Percentiles rank a stretch among this genome's conserved stretches.
Evolutionary conservation across 768 basidiomycete genomes (phyloP).

Genomic region (Podaxis rugospora): DNA sequence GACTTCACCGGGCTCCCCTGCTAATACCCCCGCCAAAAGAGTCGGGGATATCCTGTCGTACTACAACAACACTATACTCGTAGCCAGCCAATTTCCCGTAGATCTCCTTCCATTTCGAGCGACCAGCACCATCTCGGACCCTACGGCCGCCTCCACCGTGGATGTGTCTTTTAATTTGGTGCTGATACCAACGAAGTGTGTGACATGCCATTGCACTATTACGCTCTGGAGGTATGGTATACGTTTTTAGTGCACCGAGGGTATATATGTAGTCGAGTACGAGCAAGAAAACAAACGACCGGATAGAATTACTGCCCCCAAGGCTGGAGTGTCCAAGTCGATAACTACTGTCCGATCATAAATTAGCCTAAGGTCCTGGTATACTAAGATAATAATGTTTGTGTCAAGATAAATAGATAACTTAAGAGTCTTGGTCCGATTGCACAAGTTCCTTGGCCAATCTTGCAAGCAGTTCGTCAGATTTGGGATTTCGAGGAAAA

Average conservation of each 20-base stretch:
- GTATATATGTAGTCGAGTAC: no score
- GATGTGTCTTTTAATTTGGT: no score
- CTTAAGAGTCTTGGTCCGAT: slow-evolving; percentile 44
- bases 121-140: no score
- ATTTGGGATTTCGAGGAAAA: slow-evolving; percentile 65
- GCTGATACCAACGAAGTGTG: no score
- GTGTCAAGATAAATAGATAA: not conserved
- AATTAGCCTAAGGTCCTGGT: not conserved
- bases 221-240: not conserved
- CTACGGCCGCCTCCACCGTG: no score
- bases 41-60: no score
- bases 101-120: no score
- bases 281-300: not conserved
- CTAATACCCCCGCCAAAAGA: no score
- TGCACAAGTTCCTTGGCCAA: slow-evolving; percentile 61
- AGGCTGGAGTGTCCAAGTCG: not conserved
- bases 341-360: not conserved
- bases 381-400: not conserved
- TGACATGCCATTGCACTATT: not conserved
- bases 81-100: no score
- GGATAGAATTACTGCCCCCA: not conserved
- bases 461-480: slow-evolving; percentile 62
- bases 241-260: not conserved
- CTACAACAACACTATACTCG: no score
- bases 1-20: no score